Evolutionary conservation across 768 basidiomycete species (phyloP).

Genomic region (Clitopilus passeckerianus): DNA sequence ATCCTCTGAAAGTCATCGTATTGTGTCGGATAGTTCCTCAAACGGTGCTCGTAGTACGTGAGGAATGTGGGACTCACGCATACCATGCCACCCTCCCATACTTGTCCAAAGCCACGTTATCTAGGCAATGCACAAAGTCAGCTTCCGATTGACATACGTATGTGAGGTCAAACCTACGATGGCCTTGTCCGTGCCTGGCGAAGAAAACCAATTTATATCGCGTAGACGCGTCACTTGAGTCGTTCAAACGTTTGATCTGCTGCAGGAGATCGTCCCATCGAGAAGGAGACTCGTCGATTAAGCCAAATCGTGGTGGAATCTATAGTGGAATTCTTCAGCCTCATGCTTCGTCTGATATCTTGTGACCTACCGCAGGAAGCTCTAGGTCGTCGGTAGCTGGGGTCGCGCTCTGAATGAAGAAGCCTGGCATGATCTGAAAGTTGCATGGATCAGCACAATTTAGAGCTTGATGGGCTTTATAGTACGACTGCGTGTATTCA

Average conservation of each 20-base stretch:
- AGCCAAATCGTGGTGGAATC: slow-evolving; percentile 56
- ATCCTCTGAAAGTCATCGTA: slow-evolving; percentile 36
- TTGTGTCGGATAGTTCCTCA: neutral
- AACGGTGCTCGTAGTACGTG: neutral
- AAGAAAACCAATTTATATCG: slow-evolving; percentile 64
- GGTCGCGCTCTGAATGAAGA: neutral
- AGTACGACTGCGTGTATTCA: too few relatives aligned
- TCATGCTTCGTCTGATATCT: neutral
- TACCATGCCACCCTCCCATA: slow-evolving; percentile 61
- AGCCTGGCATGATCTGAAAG: neutral
- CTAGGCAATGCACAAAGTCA: slow-evolving; percentile 23
- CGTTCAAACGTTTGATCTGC: slow-evolving; percentile 41
- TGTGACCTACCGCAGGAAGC: neutral
- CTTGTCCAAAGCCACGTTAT: slow-evolving; percentile 60
- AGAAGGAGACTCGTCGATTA: slow-evolving; percentile 41
- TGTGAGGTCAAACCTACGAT: slow-evolving; percentile 40
- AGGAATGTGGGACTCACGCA: slow-evolving; percentile 31
- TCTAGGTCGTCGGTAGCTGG: neutral
- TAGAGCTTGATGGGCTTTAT: too few relatives aligned
- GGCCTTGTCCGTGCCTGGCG: slow-evolving; percentile 69
- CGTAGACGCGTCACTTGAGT: slow-evolving; percentile 25
- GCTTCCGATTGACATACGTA: neutral
- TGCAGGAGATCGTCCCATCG: slow-evolving; percentile 45
- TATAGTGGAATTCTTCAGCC: slow-evolving; percentile 16
- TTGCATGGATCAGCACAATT: too few relatives aligned